Evolutionary conservation across 768 basidiomycete species (phyloP), one percentile per base, ranked within the genome.

Genomic region (Galerina sulciceps): DNA sequence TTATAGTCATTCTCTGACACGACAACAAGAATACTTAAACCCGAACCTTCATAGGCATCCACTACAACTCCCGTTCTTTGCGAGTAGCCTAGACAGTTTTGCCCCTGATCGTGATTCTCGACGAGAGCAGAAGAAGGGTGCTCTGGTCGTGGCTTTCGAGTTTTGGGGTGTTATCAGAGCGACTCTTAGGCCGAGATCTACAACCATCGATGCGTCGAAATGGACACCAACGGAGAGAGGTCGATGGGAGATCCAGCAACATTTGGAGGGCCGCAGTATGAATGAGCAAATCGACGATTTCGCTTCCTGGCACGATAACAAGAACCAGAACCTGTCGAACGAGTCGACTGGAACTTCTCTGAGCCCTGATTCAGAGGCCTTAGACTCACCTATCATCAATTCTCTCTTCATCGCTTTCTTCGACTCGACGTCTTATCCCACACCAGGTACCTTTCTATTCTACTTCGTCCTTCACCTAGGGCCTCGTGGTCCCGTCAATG

Each of bases 391-490:
- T 37, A 48, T 60, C 9, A 57, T 65, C 48, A n/a, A n/a, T 59
- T 55, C n/a, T 65, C 68, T 43, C 73, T 70, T 45, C 70, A 26
- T 75, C 10, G 37, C 54, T 10, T 52, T 35, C 14, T 51, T 55
- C 37, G 41, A 42, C 10, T 60, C 59, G 18, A 65, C 75, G 57
- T 76, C 72, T 35, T 14, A 41, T 20, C 67, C 68, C 73, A 68
- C 55, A 75, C 76, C n/a, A n/a, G n/a, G n/a, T n/a, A n/a, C n/a
- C n/a, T n/a, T n/a, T 62, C 3, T 55, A 64, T 35, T 76, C 82
- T 10, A 65, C 77, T 4, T 83, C 82, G 52, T 80, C 76, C 11
- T 56, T 69, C 37, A 71, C 60, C 34, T 64, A 9, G 43, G 63
- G 3, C 60, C 53, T 14, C 63, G 38, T 11, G 45, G 63, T 10